phyloP scores from a whole-genome alignment of 257 asterid species.

The Anisodus tanguticus region DNA sequence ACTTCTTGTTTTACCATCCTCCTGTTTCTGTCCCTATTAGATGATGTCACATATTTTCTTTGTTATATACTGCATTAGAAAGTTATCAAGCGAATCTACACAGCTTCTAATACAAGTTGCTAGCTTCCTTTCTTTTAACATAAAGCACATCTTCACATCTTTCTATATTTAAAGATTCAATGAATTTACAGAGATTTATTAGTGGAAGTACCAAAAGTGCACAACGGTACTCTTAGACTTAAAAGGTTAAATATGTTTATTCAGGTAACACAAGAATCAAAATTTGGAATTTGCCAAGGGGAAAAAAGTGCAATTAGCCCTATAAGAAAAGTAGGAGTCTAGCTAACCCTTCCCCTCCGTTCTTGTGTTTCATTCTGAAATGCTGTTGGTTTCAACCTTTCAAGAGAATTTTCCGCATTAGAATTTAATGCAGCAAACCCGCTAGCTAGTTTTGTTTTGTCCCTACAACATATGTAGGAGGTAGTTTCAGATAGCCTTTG shows the following conservation, averaged over 20 bases:
- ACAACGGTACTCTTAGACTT: background rate
- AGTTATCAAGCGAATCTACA: background rate
- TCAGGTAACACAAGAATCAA: background rate
- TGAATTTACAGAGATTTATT: background rate
- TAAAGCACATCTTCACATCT: background rate
- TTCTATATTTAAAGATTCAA: constrained; percentile 5
- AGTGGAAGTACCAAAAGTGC: background rate
- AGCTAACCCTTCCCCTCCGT: background rate
- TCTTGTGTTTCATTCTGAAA: constrained; percentile 13
- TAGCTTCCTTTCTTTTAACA: background rate
- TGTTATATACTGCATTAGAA: background rate
- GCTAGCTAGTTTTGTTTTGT: constrained; percentile 14
- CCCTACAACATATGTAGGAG: constrained; percentile 1
- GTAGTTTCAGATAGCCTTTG: constrained; percentile 21
- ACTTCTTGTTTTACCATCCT: background rate
- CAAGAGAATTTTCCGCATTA: background rate
- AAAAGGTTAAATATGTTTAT: constrained; percentile 21
- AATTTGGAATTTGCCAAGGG: background rate
- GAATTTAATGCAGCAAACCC: constrained; percentile 12
- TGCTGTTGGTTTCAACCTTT: constrained; percentile 19
- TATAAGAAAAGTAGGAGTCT: constrained; percentile 15
- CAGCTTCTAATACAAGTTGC: background rate
- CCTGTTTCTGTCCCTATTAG: constrained; percentile 6
- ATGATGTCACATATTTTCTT: background rate
- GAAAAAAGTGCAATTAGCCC: background rate